Conservation (phyloP, 2,329 filamentous ascomycete species). For the Microdochium bolleyi region DNA sequence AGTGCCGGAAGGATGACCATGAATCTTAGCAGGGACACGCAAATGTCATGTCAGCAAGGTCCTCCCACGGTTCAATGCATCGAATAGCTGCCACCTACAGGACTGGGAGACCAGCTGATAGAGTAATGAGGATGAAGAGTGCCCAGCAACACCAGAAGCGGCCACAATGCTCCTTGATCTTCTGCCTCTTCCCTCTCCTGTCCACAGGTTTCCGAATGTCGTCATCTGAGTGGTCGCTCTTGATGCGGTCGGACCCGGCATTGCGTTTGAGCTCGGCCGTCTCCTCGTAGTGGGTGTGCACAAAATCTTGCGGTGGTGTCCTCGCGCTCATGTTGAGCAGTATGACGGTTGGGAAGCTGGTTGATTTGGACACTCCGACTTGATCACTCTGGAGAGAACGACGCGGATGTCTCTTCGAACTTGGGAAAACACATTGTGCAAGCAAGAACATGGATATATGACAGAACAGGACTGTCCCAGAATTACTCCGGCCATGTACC, state of each 20-base stretch:
- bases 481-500: too few relatives aligned
- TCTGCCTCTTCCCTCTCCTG: background rate
- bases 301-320: too few relatives aligned
- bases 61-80: background rate
- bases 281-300: too few relatives aligned
- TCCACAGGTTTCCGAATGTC: background rate
- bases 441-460: background rate
- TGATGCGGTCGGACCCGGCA: too few relatives aligned
- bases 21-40: conserved; percentile 26
- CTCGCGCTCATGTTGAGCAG: too few relatives aligned
- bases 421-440: too few relatives aligned
- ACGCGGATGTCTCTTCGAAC: too few relatives aligned
- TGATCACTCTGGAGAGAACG: too few relatives aligned
- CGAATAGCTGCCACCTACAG: background rate
- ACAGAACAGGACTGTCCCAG: background rate
- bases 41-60: background rate
- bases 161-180: conserved; percentile 13
- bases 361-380: too few relatives aligned
- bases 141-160: background rate
- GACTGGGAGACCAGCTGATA: background rate
- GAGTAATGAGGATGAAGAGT: background rate
- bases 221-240: background rate
- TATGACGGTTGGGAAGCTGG: too few relatives aligned
- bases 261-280: background rate
- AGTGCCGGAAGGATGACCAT: conserved; percentile 27